A percentile compares a stretch with the other conserved stretches of the same genome.
Conservation (phyloP, 2,329 filamentous ascomycete species). For the Dryadomyces quercivorus region DNA sequence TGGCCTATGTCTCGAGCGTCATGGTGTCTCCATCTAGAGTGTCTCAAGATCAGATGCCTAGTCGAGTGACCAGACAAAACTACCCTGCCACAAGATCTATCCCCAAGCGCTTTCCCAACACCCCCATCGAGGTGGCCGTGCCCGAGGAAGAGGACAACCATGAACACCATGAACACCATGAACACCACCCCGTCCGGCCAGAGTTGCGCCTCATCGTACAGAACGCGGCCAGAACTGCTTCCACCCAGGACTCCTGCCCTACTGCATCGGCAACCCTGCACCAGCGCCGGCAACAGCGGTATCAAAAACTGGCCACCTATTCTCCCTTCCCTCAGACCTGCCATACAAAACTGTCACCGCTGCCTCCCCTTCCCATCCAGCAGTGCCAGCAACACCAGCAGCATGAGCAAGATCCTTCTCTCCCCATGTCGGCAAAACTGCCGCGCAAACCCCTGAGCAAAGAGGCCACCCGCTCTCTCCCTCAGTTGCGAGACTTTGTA, state of each 20-base stretch:
- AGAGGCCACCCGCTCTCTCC: constrained; percentile 9
- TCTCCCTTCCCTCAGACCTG: constrained; percentile 1
- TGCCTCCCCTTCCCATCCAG: constrained; percentile 4
- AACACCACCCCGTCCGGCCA: neutral
- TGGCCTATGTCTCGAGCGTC: neutral
- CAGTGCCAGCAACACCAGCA: neutral
- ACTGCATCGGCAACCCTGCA: constrained; percentile 2
- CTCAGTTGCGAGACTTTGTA: constrained; percentile 6
- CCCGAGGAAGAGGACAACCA: constrained; percentile 7
- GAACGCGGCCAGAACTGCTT: too few relatives aligned
- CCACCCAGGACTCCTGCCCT: too few relatives aligned
- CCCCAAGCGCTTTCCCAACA: constrained; percentile 7
- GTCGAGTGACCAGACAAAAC: neutral
- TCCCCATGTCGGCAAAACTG: neutral
- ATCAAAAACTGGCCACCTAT: constrained; percentile 7
- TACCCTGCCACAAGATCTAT: neutral
- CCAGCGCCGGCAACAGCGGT: constrained; percentile 8
- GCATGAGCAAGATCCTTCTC: too few relatives aligned
- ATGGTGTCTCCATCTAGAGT: neutral
- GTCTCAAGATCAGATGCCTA: neutral
- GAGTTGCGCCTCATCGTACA: neutral
- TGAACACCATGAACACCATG: too few relatives aligned
- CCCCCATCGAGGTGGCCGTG: constrained; percentile 3
- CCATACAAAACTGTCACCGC: constrained; percentile 2
- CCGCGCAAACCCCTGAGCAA: constrained; percentile 3